Conservation (phyloP, 108 stramenopile genomes). For the Epithemia pelagica region DNA sequence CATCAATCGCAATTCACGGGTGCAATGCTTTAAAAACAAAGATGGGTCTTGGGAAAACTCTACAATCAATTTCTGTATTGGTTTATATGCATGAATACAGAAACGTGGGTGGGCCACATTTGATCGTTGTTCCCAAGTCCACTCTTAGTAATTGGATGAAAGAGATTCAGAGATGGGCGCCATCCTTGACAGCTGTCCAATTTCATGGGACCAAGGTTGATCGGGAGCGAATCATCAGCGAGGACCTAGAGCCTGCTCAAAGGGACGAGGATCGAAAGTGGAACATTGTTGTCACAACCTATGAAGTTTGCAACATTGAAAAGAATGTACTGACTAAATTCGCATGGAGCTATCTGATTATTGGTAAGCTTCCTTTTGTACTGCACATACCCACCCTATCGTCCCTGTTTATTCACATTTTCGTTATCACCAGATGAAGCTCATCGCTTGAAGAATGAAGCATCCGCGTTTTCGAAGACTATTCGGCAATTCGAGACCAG, state of each 20-base stretch:
- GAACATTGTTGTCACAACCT: slow-evolving; percentile 96
- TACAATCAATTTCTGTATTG: slow-evolving; percentile 87
- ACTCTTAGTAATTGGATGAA: slow-evolving; percentile 93
- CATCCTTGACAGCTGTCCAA: slow-evolving; percentile 63
- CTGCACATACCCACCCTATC: background rate
- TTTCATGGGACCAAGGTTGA: slow-evolving; percentile 77
- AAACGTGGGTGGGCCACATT: slow-evolving; percentile 64
- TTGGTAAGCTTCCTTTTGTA: slow-evolving; percentile 67
- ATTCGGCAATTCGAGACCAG: slow-evolving; percentile 85
- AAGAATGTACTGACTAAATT: slow-evolving; percentile 75
- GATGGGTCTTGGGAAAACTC: slow-evolving; percentile 65
- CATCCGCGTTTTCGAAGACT: slow-evolving; percentile 79
- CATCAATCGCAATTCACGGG: too few species aligned
- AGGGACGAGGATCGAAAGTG: slow-evolving; percentile 65
- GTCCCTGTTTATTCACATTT: background rate
- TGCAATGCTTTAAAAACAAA: background rate
- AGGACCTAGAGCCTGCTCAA: slow-evolving; percentile 62
- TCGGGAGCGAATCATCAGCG: slow-evolving; percentile 36
- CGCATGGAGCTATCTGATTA: slow-evolving; percentile 94
- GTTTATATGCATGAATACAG: slow-evolving; percentile 50
- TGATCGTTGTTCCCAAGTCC: slow-evolving; percentile 89
- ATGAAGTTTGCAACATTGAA: slow-evolving; percentile 94
- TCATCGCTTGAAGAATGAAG: slow-evolving; percentile 94
- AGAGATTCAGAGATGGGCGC: slow-evolving; percentile 86
- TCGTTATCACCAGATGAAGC: slow-evolving; percentile 19